Percentiles rank a stretch among this genome's conserved stretches.
Evolutionary conservation across 1,139 yeast species (phyloP).

Genomic region (Debaryomyces nepalensis): DNA sequence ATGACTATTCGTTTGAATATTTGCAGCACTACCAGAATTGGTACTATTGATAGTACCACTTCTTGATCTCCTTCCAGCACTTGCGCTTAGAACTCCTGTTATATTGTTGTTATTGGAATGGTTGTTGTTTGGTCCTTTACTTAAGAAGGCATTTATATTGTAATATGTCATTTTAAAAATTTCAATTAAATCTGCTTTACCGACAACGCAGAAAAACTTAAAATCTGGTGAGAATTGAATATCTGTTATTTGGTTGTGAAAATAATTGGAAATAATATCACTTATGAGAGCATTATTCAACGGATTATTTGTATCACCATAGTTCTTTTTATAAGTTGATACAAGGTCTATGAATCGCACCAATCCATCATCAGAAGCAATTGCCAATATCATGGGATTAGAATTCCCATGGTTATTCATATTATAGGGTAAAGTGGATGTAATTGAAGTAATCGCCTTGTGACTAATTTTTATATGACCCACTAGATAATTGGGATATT

Average conservation of each 20-base stretch:
- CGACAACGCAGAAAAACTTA: slow-evolving; percentile 59
- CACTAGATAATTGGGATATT: slow-evolving; percentile 27
- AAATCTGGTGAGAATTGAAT: slow-evolving; percentile 68
- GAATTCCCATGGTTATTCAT: slow-evolving; percentile 27
- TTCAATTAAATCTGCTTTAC: slow-evolving; percentile 64
- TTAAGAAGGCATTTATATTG: slow-evolving; percentile 39
- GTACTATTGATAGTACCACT: slow-evolving; percentile 44
- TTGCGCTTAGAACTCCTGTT: slow-evolving; percentile 14
- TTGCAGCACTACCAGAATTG: slow-evolving; percentile 20
- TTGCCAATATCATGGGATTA: slow-evolving; percentile 55
- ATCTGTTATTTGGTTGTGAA: slow-evolving; percentile 63
- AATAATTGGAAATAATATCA: slow-evolving; percentile 69
- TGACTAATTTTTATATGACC: slow-evolving; percentile 68
- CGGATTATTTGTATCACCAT: slow-evolving; percentile 25
- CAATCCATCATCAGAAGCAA: slow-evolving; percentile 72
- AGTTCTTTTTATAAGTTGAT: slow-evolving; percentile 26
- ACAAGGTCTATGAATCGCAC: slow-evolving; percentile 59
- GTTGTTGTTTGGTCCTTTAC: slow-evolving; percentile 22
- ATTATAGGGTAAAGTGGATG: slow-evolving; percentile 29
- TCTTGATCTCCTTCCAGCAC: slow-evolving; percentile 36
- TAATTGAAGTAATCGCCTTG: slow-evolving; percentile 50
- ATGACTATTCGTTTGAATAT: slow-evolving; percentile 15
- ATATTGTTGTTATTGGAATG: slow-evolving; percentile 22
- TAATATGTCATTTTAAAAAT: slow-evolving; percentile 52
- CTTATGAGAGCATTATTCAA: slow-evolving; percentile 47